Evolutionary conservation across 495 filamentous ascomycete species (phyloP).

Genomic region (Tuber brumale): DNA sequence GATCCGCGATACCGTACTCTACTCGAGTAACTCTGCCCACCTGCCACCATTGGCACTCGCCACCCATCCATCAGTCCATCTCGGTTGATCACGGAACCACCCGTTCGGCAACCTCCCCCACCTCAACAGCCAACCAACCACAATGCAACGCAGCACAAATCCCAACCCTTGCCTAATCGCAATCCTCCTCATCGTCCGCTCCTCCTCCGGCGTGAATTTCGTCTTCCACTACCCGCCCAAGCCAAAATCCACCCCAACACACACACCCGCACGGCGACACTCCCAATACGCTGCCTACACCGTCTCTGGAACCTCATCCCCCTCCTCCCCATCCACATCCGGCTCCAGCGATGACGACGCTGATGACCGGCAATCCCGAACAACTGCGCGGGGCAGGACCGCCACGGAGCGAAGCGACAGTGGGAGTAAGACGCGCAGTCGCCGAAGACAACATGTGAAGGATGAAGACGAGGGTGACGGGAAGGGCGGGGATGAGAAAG

Average conservation of each 20-base stretch:
- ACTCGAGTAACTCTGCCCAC: background rate
- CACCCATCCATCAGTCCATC: background rate
- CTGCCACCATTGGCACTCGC: background rate
- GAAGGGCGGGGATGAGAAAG: slow-evolving; percentile 51
- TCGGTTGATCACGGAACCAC: slow-evolving; percentile 42
- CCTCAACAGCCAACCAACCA: slow-evolving; percentile 13
- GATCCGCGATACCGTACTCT: background rate
- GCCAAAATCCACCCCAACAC: slow-evolving; percentile 19
- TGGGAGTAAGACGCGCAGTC: slow-evolving; percentile 21
- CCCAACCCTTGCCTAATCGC: slow-evolving; percentile 65
- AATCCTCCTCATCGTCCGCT: slow-evolving; percentile 71
- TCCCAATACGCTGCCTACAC: slow-evolving; percentile 35
- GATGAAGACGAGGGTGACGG: slow-evolving; percentile 53
- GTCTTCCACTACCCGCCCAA: slow-evolving; percentile 85
- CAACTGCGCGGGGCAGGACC: slow-evolving; percentile 15
- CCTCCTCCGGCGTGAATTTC: slow-evolving; percentile 71
- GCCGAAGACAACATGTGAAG: slow-evolving; percentile 32
- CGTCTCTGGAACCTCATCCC: slow-evolving; percentile 26
- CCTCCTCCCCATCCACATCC: slow-evolving; percentile 17
- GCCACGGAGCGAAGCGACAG: slow-evolving; percentile 27
- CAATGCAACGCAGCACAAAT: slow-evolving; percentile 45
- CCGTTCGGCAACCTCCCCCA: slow-evolving; percentile 16
- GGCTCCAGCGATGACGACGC: slow-evolving; percentile 38
- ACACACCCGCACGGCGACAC: slow-evolving; percentile 29
- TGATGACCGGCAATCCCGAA: slow-evolving; percentile 45